Conservation (phyloP, 805 yeast genomes). For the Lipomyces oligophaga region DNA sequence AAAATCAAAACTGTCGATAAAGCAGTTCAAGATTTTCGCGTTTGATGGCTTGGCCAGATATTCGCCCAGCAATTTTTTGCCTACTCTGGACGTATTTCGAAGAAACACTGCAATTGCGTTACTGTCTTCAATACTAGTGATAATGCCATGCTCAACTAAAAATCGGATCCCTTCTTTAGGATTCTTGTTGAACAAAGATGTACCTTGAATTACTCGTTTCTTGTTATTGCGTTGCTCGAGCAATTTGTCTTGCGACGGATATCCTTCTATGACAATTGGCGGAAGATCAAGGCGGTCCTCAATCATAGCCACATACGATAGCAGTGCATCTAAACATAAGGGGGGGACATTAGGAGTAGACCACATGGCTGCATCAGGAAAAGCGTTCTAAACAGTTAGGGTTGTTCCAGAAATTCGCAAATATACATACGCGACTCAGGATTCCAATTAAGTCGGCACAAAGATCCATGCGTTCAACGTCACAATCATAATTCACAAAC, state of each 20-base stretch:
- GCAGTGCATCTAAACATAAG: constrained; percentile 80
- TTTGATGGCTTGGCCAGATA: constrained; percentile 74
- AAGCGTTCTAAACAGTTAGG: constrained; percentile 46
- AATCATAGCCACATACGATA: constrained; percentile 43
- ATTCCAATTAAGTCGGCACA: constrained; percentile 63
- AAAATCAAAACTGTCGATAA: constrained; percentile 71
- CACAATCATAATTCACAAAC: constrained; percentile 85
- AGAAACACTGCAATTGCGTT: constrained; percentile 71
- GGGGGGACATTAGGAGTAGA: constrained; percentile 91
- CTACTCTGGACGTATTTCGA: constrained; percentile 73
- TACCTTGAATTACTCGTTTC: constrained; percentile 70
- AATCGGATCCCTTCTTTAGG: constrained; percentile 71
- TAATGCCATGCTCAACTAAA: constrained; percentile 62
- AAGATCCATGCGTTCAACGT: constrained; percentile 78
- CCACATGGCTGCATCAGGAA: constrained; percentile 76
- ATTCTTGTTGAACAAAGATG: constrained; percentile 69
- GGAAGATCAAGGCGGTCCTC: constrained; percentile 29
- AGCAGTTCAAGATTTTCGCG: constrained; percentile 54
- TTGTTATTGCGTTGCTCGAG: constrained; percentile 43
- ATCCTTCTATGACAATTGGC: constrained; percentile 1
- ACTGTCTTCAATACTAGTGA: constrained; percentile 48
- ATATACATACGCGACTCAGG: constrained; percentile 50
- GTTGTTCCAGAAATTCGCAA: background rate
- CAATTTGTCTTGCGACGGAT: constrained; percentile 18
- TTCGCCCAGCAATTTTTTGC: constrained; percentile 86